Evolutionary conservation across 495 filamentous ascomycete genomes (phyloP).

Genomic region (Penicillium cinerascens): DNA sequence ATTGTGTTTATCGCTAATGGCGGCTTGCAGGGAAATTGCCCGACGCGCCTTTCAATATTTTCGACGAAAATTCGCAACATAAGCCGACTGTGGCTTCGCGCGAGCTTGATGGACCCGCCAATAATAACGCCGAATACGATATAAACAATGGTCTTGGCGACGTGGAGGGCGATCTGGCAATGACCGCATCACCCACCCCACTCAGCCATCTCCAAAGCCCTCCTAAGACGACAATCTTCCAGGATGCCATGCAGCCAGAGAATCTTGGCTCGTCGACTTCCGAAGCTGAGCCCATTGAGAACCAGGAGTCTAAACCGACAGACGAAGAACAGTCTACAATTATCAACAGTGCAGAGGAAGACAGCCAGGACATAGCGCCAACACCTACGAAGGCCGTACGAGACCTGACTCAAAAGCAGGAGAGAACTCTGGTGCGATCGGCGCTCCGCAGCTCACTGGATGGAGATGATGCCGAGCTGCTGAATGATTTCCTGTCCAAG

Average conservation of each 20-base stretch:
- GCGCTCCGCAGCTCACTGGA: constrained; percentile 43
- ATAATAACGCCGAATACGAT: neutral
- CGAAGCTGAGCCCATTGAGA: constrained; percentile 11
- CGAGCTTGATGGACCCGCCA: neutral
- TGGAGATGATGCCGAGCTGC: constrained; percentile 55
- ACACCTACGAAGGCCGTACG: constrained; percentile 16
- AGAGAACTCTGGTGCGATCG: constrained; percentile 39
- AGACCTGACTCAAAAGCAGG: constrained; percentile 31
- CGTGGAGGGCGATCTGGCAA: constrained; percentile 10
- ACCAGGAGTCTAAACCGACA: constrained; percentile 3
- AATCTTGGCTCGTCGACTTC: neutral
- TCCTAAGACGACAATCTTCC: constrained; percentile 11
- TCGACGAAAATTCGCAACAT: constrained; percentile 11
- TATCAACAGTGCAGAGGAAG: constrained; percentile 1
- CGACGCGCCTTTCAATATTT: constrained; percentile 18
- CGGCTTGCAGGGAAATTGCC: constrained; percentile 37
- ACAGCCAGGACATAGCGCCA: constrained; percentile 2
- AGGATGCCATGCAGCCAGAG: constrained; percentile 8
- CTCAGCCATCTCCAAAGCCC: constrained; percentile 4
- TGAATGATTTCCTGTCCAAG: constrained; percentile 59
- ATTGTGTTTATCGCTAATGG: neutral
- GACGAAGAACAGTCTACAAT: constrained; percentile 2
- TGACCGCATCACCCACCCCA: constrained; percentile 9
- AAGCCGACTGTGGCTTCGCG: neutral
- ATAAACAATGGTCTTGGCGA: constrained; percentile 4